A percentile compares a stretch with the other conserved stretches of the same genome.
phyloP scores from a whole-genome alignment of 768 basidiomycete species.

The Tubosaeta brunneosetosa region DNA sequence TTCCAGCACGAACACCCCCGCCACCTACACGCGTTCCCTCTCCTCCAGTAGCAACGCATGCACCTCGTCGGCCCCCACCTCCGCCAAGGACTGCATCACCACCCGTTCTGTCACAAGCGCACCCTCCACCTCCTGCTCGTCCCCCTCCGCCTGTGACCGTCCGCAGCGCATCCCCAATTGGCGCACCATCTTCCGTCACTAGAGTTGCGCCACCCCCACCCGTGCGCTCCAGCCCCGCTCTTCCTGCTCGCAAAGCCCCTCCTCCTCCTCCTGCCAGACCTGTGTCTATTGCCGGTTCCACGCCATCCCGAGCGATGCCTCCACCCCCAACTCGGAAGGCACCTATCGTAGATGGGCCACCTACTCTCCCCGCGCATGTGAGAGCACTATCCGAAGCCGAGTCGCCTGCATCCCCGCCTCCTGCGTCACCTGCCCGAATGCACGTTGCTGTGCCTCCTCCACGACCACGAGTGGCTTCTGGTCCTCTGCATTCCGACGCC shows the following conservation, averaged over 20 bases:
- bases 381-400: slow-evolving; percentile 44
- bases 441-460: slow-evolving; percentile 14
- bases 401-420: slow-evolving; percentile 32
- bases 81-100: slow-evolving; percentile 30
- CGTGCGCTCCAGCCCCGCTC: slow-evolving; percentile 20
- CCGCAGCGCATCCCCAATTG: slow-evolving; percentile 20
- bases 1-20: slow-evolving; percentile 42
- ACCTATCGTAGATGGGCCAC: slow-evolving; percentile 23
- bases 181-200: slow-evolving; percentile 9
- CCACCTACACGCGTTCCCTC: slow-evolving; percentile 36
- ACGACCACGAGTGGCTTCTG: slow-evolving; percentile 24
- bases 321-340: slow-evolving; percentile 40
- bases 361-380: slow-evolving; percentile 35
- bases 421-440: slow-evolving; percentile 25
- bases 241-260: slow-evolving; percentile 34
- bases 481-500: slow-evolving; percentile 19
- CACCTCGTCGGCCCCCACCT: slow-evolving; percentile 31
- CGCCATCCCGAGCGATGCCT: slow-evolving; percentile 32
- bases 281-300: slow-evolving; percentile 29
- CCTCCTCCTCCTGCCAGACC: slow-evolving; percentile 44
- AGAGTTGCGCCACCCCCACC: slow-evolving; percentile 24
- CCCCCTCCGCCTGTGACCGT: slow-evolving; percentile 26
- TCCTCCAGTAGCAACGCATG: slow-evolving; percentile 17
- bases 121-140: slow-evolving; percentile 25
- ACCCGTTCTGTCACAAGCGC: slow-evolving; percentile 20